phyloP scores from a whole-genome alignment of 441 rosid genomes.

The Eutrema salsugineum region DNA sequence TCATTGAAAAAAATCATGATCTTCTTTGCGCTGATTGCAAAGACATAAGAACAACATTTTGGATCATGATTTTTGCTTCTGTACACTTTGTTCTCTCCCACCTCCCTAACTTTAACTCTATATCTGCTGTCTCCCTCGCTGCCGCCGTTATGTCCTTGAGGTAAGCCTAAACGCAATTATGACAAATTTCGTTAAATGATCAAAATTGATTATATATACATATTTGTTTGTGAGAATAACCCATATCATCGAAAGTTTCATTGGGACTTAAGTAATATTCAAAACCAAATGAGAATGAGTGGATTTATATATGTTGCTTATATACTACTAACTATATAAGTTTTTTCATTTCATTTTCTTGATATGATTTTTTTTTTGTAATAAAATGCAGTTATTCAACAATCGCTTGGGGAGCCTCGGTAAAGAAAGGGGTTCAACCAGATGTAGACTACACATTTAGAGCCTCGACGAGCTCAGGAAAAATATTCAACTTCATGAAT shows the following conservation, averaged over 20 bases:
- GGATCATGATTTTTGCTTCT: constrained; percentile 69
- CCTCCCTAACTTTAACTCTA: constrained; percentile 79
- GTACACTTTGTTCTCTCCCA: constrained; percentile 68
- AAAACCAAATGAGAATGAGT: background rate
- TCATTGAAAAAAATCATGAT: constrained; percentile 73
- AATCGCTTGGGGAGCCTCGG: constrained; percentile 60
- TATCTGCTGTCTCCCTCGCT: constrained; percentile 55
- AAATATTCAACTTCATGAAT: constrained; percentile 52
- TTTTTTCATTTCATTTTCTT: background rate
- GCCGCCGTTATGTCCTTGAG: constrained; percentile 82
- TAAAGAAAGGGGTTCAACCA: constrained; percentile 41
- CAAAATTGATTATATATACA: background rate
- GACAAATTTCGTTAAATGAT: background rate
- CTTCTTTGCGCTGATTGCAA: constrained; percentile 52
- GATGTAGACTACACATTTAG: constrained; percentile 55
- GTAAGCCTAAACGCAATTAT: constrained; percentile 12
- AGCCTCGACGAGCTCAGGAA: constrained; percentile 36
- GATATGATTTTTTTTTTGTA: background rate
- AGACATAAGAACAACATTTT: constrained; percentile 47
- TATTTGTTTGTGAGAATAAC: background rate
- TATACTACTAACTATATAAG: background rate
- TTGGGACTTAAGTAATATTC: no score
- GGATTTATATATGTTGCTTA: background rate
- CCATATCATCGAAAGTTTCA: no score
- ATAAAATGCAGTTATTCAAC: constrained; percentile 55